Evolutionary conservation across 345 rosid genomes (phyloP), one percentile per base, ranked within the genome.

Genomic region (Hibiscus syriacus): DNA sequence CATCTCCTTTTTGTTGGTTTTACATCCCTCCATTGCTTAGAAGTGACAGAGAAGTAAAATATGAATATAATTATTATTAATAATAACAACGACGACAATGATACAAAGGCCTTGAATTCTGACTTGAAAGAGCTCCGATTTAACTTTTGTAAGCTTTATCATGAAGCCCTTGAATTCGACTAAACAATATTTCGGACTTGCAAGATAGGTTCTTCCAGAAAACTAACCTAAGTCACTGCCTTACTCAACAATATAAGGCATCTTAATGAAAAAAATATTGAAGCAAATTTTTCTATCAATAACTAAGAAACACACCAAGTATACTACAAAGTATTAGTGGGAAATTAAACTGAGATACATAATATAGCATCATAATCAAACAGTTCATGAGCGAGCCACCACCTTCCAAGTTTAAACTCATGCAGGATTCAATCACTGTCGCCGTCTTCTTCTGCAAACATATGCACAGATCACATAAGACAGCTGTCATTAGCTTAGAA

Each of bases 381-480:
- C 23, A 22, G 52, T 50, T 14, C 25, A 70, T 22, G 32, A 53
- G 41, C 71, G 3, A 45, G 38, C 38, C 36, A 45, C 17, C 23
- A 4, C 49, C 50, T 56, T 55, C 32, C 52, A 43, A n/a, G 75
- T 74, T 43, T 30, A 20, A 23, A 57, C 67, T 29, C 20, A 41
- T 43, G 39, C 43, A 41, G 74, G 70, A 68, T 65, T 78, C 74
- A 83, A 23, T 76, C 76, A 12, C 71, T 78, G 74, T 76, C 81
- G 0, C 71, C 76, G 1, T 72, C 80, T 17, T 63, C 67, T 45
- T 56, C 86, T 83, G 82, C 79, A 74, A 53, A 49, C 1, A 38
- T 20, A 39, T 16, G 25, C 38, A 30, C 19, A 60, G 13, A 38
- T 67, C 26, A 46, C 39, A 34, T 64, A 16, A 66, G 65, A 8